These are phyloP conservation scores for Tripterygium wilfordii DNA, from an alignment of 177 flowering plant genomes.

Conservation along the genomic window DNA sequence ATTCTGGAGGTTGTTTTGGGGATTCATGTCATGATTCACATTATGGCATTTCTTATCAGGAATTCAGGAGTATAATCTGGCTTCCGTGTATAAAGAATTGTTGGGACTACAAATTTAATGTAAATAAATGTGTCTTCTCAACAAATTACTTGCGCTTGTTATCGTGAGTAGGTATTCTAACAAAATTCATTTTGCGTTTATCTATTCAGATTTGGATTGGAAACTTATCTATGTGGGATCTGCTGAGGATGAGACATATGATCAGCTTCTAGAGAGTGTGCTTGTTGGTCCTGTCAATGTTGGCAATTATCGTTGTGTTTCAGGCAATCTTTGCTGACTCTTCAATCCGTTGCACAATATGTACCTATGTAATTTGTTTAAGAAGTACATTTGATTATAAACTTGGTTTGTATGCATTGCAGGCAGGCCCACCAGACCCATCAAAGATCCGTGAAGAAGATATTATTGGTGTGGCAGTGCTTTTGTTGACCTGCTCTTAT, in stretches of 20 bases:
- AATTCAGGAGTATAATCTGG: too few relatives aligned
- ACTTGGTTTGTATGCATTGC: slow-evolving; percentile 2
- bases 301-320: slow-evolving; percentile 94
- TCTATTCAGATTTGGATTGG: slow-evolving; percentile 99
- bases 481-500: slow-evolving; percentile 93
- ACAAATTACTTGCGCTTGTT: too few relatives aligned
- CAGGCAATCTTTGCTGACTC: slow-evolving; percentile 45
- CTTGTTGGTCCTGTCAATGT: slow-evolving; percentile 99
- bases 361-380: background rate
- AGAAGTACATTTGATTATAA: background rate
- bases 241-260: slow-evolving; percentile 97
- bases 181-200: too few relatives aligned
- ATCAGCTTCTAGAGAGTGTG: slow-evolving; percentile 92
- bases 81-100: too few relatives aligned
- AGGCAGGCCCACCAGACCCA: slow-evolving; percentile 95
- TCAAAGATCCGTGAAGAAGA: slow-evolving; percentile 93
- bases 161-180: too few relatives aligned
- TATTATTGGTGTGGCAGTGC: slow-evolving; percentile 95
- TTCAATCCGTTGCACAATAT: too few relatives aligned
- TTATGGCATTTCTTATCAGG: too few relatives aligned
- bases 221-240: slow-evolving; percentile 98
- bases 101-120: too few relatives aligned
- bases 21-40: too few relatives aligned
- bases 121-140: too few relatives aligned
- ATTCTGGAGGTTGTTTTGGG: too few relatives aligned